Evolutionary conservation across 768 basidiomycete genomes (phyloP).

Genomic region (Suillus cothurnatus): DNA sequence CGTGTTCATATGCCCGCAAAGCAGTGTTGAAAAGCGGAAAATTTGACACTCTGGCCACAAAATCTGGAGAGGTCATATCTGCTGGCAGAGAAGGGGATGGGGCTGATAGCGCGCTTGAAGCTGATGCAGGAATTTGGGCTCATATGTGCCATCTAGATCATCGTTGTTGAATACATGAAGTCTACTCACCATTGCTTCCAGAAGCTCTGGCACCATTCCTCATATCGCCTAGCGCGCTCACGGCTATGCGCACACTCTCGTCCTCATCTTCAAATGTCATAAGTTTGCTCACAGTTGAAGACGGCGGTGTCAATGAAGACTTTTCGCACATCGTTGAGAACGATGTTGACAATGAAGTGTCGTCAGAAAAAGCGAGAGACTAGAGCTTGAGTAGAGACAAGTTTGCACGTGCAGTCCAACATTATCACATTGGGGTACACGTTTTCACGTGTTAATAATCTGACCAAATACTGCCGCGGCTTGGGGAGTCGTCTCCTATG

Average conservation of each 20-base stretch:
- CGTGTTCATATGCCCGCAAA: conserved; percentile 74
- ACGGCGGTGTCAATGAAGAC: conserved; percentile 18
- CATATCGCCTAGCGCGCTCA: conserved; percentile 79
- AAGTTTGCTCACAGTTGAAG: conserved; percentile 10
- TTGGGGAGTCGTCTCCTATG: background rate
- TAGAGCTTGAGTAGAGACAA: background rate
- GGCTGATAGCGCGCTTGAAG: conserved; percentile 17
- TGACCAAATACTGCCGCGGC: conserved; percentile 9
- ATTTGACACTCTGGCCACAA: conserved; percentile 62
- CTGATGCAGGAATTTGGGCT: conserved; percentile 10
- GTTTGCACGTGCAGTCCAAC: conserved; percentile 12
- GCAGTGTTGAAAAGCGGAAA: conserved; percentile 76
- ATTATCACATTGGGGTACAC: conserved; percentile 9
- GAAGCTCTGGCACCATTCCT: conserved; percentile 44
- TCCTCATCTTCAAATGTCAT: conserved; percentile 54
- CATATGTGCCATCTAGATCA: background rate
- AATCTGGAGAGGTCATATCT: conserved; percentile 26
- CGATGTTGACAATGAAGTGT: conserved; percentile 6
- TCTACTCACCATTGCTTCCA: conserved; percentile 16
- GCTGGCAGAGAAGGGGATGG: conserved; percentile 16
- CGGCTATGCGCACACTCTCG: conserved; percentile 79
- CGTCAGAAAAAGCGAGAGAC: conserved; percentile 4
- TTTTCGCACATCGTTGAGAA: conserved; percentile 18
- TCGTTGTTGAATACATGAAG: conserved; percentile 1
- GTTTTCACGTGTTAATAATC: conserved; percentile 28